Evolutionary conservation across 2,329 filamentous ascomycete species (phyloP).

Genomic region (Colletotrichum chrysophilum): DNA sequence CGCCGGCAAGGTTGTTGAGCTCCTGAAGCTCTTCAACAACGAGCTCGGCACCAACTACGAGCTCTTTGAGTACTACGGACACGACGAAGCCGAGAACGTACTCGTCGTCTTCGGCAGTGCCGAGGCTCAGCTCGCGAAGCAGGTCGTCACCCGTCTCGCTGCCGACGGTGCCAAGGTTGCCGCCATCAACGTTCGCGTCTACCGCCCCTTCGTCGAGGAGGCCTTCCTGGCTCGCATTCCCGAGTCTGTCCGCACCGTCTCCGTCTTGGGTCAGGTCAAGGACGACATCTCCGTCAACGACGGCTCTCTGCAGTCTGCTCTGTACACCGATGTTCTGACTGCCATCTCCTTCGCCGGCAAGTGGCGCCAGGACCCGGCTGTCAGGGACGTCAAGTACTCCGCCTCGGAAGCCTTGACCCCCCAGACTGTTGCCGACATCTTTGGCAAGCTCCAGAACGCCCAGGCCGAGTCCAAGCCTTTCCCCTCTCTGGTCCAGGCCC

Average conservation of each 20-base stretch:
- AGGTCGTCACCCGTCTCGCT: slow-evolving; percentile 77
- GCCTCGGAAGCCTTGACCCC: slow-evolving; percentile 66
- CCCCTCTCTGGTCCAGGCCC: slow-evolving; percentile 59
- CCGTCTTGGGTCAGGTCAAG: slow-evolving; percentile 87
- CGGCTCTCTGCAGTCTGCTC: slow-evolving; percentile 76
- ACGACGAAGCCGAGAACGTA: slow-evolving; percentile 79
- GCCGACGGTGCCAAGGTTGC: slow-evolving; percentile 80
- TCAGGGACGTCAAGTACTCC: slow-evolving; percentile 90
- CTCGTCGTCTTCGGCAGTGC: slow-evolving; percentile 92
- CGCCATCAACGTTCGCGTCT: slow-evolving; percentile 89
- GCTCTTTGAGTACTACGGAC: slow-evolving; percentile 92
- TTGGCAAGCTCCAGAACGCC: slow-evolving; percentile 51
- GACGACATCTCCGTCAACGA: slow-evolving; percentile 77
- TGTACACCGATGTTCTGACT: slow-evolving; percentile 92
- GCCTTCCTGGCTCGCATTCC: slow-evolving; percentile 87
- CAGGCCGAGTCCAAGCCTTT: slow-evolving; percentile 54
- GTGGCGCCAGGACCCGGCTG: slow-evolving; percentile 65
- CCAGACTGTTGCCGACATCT: slow-evolving; percentile 54
- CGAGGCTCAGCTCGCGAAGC: slow-evolving; percentile 84
- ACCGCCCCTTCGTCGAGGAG: slow-evolving; percentile 94
- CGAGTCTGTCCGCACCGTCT: slow-evolving; percentile 74
- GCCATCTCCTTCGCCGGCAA: slow-evolving; percentile 79
- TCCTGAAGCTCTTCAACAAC: slow-evolving; percentile 80
- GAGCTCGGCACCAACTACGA: slow-evolving; percentile 94
- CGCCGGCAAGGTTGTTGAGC: slow-evolving; percentile 72